These are phyloP conservation scores for Russula earlei DNA, from an alignment of 768 basidiomycete genomes.

Conservation along the genomic window DNA sequence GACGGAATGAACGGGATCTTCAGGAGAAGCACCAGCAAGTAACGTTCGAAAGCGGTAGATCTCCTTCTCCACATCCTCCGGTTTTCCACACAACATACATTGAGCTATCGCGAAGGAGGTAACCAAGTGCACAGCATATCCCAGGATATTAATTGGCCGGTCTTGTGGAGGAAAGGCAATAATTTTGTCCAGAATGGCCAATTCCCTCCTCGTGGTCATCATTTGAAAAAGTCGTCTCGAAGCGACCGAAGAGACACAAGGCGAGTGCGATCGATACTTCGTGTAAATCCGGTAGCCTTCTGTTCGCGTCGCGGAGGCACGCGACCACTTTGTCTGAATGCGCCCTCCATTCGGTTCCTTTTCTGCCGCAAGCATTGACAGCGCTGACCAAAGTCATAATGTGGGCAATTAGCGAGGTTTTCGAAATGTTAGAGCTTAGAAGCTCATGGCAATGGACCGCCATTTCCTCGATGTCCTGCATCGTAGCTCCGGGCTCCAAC, in stretches of 20 bases:
- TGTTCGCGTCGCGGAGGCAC: too few species aligned
- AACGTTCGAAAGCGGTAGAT: not conserved
- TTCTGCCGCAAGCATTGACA: too few species aligned
- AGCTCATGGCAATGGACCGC: too few species aligned
- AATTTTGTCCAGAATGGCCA: not conserved
- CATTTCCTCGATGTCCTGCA: too few species aligned
- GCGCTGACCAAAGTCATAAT: too few species aligned
- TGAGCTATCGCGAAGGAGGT: not conserved
- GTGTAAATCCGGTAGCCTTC: too few species aligned
- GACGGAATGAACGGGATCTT: not conserved
- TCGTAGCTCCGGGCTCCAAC: too few species aligned
- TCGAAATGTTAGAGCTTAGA: too few species aligned
- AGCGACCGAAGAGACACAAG: not conserved
- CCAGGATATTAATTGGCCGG: not conserved
- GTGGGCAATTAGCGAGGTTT: too few species aligned
- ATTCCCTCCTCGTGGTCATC: not conserved
- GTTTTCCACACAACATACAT: not conserved
- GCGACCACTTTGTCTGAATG: too few species aligned
- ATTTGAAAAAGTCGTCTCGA: not conserved
- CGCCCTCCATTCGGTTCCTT: too few species aligned
- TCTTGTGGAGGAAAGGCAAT: not conserved
- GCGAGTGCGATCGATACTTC: too few species aligned
- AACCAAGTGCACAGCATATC: not conserved
- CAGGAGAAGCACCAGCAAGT: not conserved
- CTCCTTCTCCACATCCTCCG: not conserved